Conservation (phyloP, 192 early-diverging fungal genomes). For the Nowakowskiella sp. region DNA sequence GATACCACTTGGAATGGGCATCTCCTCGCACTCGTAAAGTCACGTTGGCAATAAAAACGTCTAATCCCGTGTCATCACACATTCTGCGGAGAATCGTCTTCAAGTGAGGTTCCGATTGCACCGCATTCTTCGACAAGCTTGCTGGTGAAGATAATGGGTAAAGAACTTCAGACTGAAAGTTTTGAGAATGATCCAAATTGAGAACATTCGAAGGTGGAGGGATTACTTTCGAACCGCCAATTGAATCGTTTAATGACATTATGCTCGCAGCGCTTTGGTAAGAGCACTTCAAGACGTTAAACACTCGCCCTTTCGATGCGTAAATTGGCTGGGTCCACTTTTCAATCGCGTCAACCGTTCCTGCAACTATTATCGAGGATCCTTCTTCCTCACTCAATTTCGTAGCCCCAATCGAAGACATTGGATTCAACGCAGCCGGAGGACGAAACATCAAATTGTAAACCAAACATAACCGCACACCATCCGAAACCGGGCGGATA, state of each 20-base stretch:
- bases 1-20: neutral
- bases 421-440: neutral
- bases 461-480: neutral
- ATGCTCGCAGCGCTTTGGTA: neutral
- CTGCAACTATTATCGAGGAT: neutral
- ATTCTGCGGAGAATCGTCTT: neutral
- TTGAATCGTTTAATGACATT: neutral
- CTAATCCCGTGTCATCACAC: neutral
- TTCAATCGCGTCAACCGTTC: neutral
- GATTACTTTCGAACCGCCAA: neutral
- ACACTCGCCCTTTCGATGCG: neutral
- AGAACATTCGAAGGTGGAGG: neutral
- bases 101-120: too few relatives aligned
- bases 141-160: too few relatives aligned
- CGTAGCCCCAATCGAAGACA: neutral
- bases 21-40: neutral
- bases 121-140: too few relatives aligned
- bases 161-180: too few relatives aligned
- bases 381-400: neutral
- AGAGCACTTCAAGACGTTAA: neutral
- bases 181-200: neutral
- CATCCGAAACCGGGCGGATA: neutral
- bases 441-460: neutral
- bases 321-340: neutral
- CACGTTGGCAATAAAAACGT: neutral